Conservation (phyloP, 257 asterid genomes). For the Coffea eugenioides region DNA sequence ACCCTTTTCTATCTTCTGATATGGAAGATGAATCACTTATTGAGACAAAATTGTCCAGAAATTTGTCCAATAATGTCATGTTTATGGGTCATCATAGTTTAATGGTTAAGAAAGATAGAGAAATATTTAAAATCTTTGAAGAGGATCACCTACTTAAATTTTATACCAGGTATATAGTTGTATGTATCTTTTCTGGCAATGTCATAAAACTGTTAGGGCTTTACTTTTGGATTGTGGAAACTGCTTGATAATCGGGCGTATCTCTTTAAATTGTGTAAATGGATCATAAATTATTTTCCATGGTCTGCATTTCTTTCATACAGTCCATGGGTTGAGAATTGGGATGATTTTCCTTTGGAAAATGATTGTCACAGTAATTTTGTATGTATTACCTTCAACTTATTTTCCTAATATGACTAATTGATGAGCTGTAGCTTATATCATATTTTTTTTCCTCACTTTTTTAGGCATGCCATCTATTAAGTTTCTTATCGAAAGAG, state of each 20-base stretch:
- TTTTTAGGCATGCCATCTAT: slow-evolving; percentile 79
- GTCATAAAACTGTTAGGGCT: neutral
- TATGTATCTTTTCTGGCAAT: no score
- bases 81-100: neutral
- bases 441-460: slow-evolving; percentile 14
- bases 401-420: neutral
- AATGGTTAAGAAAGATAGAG: neutral
- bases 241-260: neutral
- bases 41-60: neutral
- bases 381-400: no score
- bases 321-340: neutral
- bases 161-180: neutral
- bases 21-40: neutral
- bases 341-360: neutral
- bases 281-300: neutral
- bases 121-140: neutral
- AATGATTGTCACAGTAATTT: neutral
- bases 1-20: neutral
- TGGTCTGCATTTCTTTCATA: neutral
- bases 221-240: neutral
- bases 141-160: neutral
- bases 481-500: slow-evolving; percentile 83
- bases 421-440: slow-evolving; percentile 8
- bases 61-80: neutral
- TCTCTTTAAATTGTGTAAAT: neutral